Evolutionary conservation across 768 basidiomycete species (phyloP).

Genomic region (Pleurotus ostreatus): DNA sequence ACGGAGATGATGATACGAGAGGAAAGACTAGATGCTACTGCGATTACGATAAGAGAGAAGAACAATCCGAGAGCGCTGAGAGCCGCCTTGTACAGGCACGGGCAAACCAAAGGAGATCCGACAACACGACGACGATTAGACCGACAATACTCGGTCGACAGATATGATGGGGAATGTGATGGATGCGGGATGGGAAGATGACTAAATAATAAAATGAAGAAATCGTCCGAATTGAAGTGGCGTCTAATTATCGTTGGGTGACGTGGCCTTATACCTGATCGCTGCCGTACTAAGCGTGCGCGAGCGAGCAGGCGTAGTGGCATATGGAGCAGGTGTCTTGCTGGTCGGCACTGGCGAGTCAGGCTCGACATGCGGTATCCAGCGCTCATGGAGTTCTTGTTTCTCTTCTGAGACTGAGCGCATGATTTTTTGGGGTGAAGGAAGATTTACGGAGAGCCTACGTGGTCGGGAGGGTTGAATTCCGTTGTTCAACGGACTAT

Average conservation of each 20-base stretch:
- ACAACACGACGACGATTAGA: not conserved
- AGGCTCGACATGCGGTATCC: conserved; percentile 49
- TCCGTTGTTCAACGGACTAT: not conserved
- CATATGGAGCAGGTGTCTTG: conserved; percentile 3
- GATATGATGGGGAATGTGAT: not conserved
- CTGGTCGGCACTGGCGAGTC: conserved; percentile 9
- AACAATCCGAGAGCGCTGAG: not conserved
- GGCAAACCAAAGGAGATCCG: not conserved
- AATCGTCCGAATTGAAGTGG: not conserved
- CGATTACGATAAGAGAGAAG: not conserved
- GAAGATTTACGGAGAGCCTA: conserved; percentile 32
- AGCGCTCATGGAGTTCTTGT: conserved; percentile 54
- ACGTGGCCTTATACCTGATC: conserved; percentile 4
- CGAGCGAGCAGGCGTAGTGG: not conserved
- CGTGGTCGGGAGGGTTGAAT: conserved; percentile 39
- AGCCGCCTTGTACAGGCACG: not conserved
- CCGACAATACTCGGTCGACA: not conserved
- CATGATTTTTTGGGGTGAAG: conserved; percentile 53
- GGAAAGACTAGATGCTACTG: conserved; percentile 11
- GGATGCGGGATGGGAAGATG: not conserved
- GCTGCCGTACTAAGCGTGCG: conserved; percentile 4
- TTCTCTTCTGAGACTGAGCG: conserved; percentile 69
- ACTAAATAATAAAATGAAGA: not conserved
- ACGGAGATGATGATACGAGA: conserved; percentile 3
- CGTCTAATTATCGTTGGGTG: conserved; percentile 7